Percentiles rank a stretch among this genome's conserved stretches.
phyloP scores from a whole-genome alignment of 305 asterid genomes.

The Rubia peregrina region DNA sequence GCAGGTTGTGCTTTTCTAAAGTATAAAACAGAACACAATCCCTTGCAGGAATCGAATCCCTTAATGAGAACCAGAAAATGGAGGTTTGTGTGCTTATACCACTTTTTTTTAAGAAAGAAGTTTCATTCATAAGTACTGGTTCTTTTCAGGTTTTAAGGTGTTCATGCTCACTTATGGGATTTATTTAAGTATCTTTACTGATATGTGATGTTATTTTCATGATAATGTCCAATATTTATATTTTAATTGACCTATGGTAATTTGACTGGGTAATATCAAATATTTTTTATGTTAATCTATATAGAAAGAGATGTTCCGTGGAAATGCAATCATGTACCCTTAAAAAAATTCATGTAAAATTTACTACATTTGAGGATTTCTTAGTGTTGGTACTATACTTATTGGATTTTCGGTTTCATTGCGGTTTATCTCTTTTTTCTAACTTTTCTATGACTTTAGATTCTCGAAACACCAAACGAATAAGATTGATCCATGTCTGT shows the following conservation, averaged over 20 bases:
- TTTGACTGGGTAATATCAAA: not conserved
- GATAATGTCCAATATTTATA: too few relatives aligned
- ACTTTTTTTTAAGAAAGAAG: not conserved
- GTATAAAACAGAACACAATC: conserved; percentile 79
- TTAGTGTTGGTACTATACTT: conserved; percentile 12
- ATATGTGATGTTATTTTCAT: too few relatives aligned
- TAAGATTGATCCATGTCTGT: too few relatives aligned
- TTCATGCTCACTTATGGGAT: too few relatives aligned
- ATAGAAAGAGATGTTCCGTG: not conserved
- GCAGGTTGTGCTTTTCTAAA: conserved; percentile 90
- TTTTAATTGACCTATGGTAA: too few relatives aligned
- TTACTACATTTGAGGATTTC: not conserved
- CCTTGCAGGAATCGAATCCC: conserved; percentile 73
- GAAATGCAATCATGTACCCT: not conserved
- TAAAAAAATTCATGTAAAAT: not conserved
- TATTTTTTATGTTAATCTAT: not conserved
- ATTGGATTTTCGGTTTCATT: conserved; percentile 20
- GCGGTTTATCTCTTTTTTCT: conserved; percentile 19
- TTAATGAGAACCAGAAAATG: conserved; percentile 38
- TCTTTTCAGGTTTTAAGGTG: too few relatives aligned
- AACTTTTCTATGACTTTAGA: conserved; percentile 26
- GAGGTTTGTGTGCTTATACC: conserved; percentile 20
- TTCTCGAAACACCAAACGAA: conserved; percentile 29
- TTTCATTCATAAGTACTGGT: not conserved
- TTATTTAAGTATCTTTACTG: too few relatives aligned